These are phyloP conservation scores for Xerocomus nothofagi DNA, from an alignment of 1,284 basidiomycete species.

Conservation along the genomic window DNA sequence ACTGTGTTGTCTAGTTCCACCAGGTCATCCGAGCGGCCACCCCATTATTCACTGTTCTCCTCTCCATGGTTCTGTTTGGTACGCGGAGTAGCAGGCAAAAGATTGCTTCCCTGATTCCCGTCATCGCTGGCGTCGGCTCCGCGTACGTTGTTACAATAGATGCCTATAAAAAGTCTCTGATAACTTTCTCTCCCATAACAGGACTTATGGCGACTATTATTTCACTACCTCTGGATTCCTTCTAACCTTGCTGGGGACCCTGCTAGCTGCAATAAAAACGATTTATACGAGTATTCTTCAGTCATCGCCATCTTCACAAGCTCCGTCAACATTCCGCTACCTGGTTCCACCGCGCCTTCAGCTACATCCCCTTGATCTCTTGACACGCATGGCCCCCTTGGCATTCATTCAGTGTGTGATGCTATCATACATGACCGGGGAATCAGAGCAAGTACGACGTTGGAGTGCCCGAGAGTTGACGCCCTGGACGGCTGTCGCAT, in stretches of 20 bases:
- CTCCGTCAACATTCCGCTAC: slow-evolving; percentile 19
- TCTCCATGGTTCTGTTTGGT: slow-evolving; percentile 63
- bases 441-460: slow-evolving; percentile 63
- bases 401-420: slow-evolving; percentile 85
- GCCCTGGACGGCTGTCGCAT: slow-evolving; percentile 47
- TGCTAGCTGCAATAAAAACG: slow-evolving; percentile 89
- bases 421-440: slow-evolving; percentile 76
- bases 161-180: neutral
- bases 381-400: slow-evolving; percentile 82
- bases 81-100: slow-evolving; percentile 55
- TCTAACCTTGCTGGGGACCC: slow-evolving; percentile 83
- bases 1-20: slow-evolving; percentile 65
- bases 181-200: slow-evolving; percentile 29
- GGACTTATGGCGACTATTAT: slow-evolving; percentile 90
- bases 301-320: slow-evolving; percentile 34
- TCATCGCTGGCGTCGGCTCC: slow-evolving; percentile 88
- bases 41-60: slow-evolving; percentile 84
- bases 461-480: slow-evolving; percentile 57
- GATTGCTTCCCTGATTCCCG: slow-evolving; percentile 78
- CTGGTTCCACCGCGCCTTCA: slow-evolving; percentile 49
- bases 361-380: slow-evolving; percentile 83
- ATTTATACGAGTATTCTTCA: slow-evolving; percentile 86
- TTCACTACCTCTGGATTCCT: slow-evolving; percentile 81
- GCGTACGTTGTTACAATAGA: slow-evolving; percentile 65
- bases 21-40: slow-evolving; percentile 93